Base-by-base conservation (phyloP, 2,329 filamentous ascomycete genomes). In the Cladophialophora carrionii region DNA sequence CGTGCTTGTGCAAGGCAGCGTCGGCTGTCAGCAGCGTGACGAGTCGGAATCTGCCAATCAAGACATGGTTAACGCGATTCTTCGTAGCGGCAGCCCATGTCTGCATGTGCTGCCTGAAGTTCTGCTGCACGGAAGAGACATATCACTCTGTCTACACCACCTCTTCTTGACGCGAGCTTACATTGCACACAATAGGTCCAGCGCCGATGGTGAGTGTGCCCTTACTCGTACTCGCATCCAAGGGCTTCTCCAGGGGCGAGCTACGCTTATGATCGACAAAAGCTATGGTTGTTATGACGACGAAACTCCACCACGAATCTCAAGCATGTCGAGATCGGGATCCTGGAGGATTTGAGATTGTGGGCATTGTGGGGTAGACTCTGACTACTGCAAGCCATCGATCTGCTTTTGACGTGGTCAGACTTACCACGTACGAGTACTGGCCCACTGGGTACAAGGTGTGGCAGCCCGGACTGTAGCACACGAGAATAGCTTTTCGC, bases 51-150 rank as follows among this genome's bases (percentile, higher is more conserved):
- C 20, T 34, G 17, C 10, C 22, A 43, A 37, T 55, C 34, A 61
- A 61, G 59, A 61, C 59, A 61, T 54, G 49, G 8, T 61, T 61
- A 61, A 61, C 57, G 48, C 57, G n/a, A 24, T 12, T 55, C 49
- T 46, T 48, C 34, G 34, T 61, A 55, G 34, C 59, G 17, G 59
- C 52, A 48, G 59, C 29, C 24, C 9, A 17, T 17, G 51, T 34
- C 49, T 55, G 48, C 46, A 37, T 51, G 57, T 43, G 31, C 37
- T 17, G 17, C 46, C 48, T 51, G 48, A 17, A 51, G 48, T 3
- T 51, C 48, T 51, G 1, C 37, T 43, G 37, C 37, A 43, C n/a
- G 37, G 14, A 9, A 29, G 24, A 51, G 20, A 51, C 48, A 51
- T 51, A 3, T 29, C 48, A 51, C 48, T 51, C 48, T 26, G 24